Percentiles rank a stretch among this genome's conserved stretches.
Evolutionary conservation across 169 alveolate genomes (phyloP).

Genomic region (Plasmodium inui): DNA sequence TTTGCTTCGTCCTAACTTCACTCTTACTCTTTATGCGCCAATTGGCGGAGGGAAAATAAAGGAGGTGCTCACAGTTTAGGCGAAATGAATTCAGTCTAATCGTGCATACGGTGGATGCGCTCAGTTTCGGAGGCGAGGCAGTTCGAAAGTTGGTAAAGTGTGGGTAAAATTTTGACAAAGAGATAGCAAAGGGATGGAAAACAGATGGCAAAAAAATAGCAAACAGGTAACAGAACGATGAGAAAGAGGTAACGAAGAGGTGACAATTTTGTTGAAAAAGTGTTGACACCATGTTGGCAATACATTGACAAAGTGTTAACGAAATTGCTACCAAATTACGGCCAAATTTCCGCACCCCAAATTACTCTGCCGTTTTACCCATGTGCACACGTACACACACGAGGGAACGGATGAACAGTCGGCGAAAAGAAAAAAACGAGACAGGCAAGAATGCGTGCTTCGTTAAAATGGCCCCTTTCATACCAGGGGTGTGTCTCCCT

Average conservation of each 20-base stretch:
- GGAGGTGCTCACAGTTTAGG: neutral
- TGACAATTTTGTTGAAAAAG: neutral
- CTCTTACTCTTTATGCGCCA: neutral
- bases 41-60: neutral
- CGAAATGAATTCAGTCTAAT: neutral
- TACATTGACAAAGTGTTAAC: neutral
- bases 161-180: neutral
- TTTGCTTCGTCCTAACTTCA: neutral
- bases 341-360: neutral
- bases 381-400: conserved; percentile 41
- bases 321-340: neutral
- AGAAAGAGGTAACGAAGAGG: neutral
- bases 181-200: neutral
- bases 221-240: neutral
- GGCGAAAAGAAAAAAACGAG: neutral
- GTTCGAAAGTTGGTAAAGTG: neutral
- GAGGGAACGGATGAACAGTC: neutral
- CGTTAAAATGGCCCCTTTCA: conserved; percentile 1
- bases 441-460: neutral
- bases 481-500: neutral
- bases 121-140: neutral
- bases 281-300: neutral
- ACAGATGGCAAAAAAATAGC: too few relatives aligned
- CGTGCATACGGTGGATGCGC: neutral
- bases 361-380: conserved; percentile 1